These are phyloP conservation scores for Escovopsis sp. DNA, from an alignment of 2,329 filamentous ascomycete species.

Conservation along the genomic window DNA sequence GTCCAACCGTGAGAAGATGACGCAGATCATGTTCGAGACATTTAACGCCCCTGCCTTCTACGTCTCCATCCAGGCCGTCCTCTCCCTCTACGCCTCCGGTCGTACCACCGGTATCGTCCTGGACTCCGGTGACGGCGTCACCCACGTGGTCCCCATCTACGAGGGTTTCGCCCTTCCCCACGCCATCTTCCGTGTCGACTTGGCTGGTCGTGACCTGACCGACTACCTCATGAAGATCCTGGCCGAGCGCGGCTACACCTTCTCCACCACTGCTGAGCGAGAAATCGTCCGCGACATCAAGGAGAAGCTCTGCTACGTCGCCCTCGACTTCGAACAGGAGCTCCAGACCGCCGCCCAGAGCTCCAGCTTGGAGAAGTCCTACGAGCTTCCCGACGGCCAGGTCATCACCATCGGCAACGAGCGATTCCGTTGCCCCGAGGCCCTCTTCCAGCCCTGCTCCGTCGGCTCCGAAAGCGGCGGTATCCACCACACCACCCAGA, in stretches of 20 bases:
- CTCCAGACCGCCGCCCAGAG: slow-evolving; percentile 99
- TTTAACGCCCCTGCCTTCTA: slow-evolving; percentile 99
- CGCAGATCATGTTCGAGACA: slow-evolving; percentile 99
- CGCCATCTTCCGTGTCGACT: slow-evolving; percentile 99
- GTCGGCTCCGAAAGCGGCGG: slow-evolving; percentile 96
- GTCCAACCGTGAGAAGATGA: slow-evolving; percentile 99
- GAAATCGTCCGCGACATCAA: slow-evolving; percentile 99
- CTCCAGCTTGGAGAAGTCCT: slow-evolving; percentile 98
- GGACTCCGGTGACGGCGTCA: slow-evolving; percentile 99
- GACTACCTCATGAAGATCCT: slow-evolving; percentile 99
- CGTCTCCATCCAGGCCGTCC: slow-evolving; percentile 98
- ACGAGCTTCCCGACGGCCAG: slow-evolving; percentile 98
- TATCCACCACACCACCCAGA: slow-evolving; percentile 99
- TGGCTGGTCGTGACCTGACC: slow-evolving; percentile 99
- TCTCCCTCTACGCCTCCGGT: slow-evolving; percentile 98
- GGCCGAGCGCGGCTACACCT: slow-evolving; percentile 97
- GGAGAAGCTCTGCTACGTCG: slow-evolving; percentile 99
- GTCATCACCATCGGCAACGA: slow-evolving; percentile 99
- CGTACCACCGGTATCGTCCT: slow-evolving; percentile 99
- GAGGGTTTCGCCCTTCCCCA: slow-evolving; percentile 99
- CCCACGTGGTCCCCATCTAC: slow-evolving; percentile 99
- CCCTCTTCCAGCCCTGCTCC: slow-evolving; percentile 97
- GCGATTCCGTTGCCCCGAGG: slow-evolving; percentile 98
- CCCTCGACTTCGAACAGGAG: slow-evolving; percentile 99
- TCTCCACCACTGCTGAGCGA: slow-evolving; percentile 99